A percentile compares a stretch with the other conserved stretches of the same genome.
phyloP scores from a whole-genome alignment of 139 green algal genomes.

The Raphidocelis subcapitata region DNA sequence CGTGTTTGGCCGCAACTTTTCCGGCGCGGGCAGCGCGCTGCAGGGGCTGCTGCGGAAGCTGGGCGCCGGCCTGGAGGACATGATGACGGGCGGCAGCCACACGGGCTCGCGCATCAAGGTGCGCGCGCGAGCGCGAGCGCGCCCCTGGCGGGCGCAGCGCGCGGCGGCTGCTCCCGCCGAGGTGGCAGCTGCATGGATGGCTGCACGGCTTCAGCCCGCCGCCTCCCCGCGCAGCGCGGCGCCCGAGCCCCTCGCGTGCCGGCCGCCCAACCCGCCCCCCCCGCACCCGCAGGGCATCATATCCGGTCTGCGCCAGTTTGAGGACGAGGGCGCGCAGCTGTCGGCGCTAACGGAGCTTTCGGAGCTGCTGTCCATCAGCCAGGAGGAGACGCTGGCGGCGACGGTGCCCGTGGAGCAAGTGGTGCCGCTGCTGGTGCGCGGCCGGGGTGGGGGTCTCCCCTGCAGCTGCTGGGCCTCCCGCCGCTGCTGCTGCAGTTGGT shows the following conservation, averaged over 20 bases:
- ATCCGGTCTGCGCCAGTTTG: slow-evolving; percentile 61
- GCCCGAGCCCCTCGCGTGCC: background rate
- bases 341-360: slow-evolving; percentile 84
- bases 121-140: background rate
- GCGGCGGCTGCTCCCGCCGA: too few species aligned
- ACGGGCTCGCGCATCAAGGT: slow-evolving; percentile 59
- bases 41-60: slow-evolving; percentile 84
- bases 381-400: slow-evolving; percentile 78
- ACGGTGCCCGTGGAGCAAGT: slow-evolving; percentile 83
- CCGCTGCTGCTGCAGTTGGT: too few species aligned
- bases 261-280: background rate
- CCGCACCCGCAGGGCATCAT: slow-evolving; percentile 67
- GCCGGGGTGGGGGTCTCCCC: too few species aligned
- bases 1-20: slow-evolving; percentile 41
- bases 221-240: background rate
- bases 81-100: slow-evolving; percentile 38
- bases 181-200: too few species aligned
- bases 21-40: slow-evolving; percentile 57
- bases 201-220: too few species aligned
- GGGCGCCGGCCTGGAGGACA: slow-evolving; percentile 83
- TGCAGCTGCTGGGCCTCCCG: too few species aligned
- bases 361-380: slow-evolving; percentile 89
- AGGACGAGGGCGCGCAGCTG: slow-evolving; percentile 81
- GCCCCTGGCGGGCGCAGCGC: too few species aligned
- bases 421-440: slow-evolving; percentile 83